Percentiles rank a stretch among this genome's conserved stretches.
Evolutionary conservation across 2,329 filamentous ascomycete species (phyloP).

Genomic region (Orbilia quercus): DNA sequence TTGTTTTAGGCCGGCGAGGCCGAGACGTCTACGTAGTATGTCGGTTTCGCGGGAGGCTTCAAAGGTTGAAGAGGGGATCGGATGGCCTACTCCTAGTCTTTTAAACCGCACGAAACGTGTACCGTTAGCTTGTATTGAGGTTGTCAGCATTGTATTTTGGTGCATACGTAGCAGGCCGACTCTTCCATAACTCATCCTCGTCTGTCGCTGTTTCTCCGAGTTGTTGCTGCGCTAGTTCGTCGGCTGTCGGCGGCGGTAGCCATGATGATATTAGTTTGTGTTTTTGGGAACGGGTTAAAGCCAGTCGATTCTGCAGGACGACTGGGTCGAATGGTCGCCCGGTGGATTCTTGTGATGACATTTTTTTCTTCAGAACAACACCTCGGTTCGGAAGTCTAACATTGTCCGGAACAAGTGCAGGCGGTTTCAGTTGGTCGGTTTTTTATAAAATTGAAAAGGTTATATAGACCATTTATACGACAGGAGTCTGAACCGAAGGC

Average conservation of each 20-base stretch:
- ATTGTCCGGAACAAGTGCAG: no score
- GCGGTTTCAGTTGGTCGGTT: no score
- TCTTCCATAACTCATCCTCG: conserved; percentile 69
- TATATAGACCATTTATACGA: no score
- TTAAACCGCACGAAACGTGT: no score
- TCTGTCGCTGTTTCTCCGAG: conserved; percentile 66
- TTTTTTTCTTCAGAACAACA: conserved; percentile 6
- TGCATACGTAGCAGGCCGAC: conserved; percentile 69
- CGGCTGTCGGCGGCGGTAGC: conserved; percentile 66
- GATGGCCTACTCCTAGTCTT: conserved; percentile 67
- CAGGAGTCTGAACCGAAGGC: no score
- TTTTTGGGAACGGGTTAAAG: conserved; percentile 68
- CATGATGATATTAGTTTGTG: conserved; percentile 70
- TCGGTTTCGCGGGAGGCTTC: conserved; percentile 64
- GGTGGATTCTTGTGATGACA: conserved; percentile 18
- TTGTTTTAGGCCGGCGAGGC: conserved; percentile 56
- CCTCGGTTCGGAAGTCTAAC: no score
- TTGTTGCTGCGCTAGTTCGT: conserved; percentile 61
- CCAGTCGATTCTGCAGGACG: conserved; percentile 69
- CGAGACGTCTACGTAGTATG: conserved; percentile 65
- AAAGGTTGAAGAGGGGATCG: conserved; percentile 64
- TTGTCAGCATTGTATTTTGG: no score
- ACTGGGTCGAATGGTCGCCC: no score
- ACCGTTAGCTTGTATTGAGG: no score
- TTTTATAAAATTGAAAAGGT: no score